Evolutionary conservation across 306 rosid genomes (phyloP).

Genomic region (Castanea sativa): DNA sequence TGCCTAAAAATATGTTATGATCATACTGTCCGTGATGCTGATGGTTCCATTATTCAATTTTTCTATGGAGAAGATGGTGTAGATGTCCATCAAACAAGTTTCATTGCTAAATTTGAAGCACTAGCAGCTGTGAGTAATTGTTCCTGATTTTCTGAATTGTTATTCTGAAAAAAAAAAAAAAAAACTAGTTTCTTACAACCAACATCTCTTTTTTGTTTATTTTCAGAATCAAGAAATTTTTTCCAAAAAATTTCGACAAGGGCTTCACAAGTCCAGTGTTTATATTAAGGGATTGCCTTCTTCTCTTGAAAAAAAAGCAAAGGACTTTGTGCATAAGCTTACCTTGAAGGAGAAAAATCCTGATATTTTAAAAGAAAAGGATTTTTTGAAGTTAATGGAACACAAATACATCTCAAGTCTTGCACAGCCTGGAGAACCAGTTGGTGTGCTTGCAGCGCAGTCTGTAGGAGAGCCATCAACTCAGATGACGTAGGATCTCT

Average conservation of each 20-base stretch:
- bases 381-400: conserved; percentile 76
- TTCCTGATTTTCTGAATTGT: conserved; percentile 13
- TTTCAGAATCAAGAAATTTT: conserved; percentile 83
- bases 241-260: conserved; percentile 49
- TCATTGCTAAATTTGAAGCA: conserved; percentile 73
- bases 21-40: conserved; percentile 92
- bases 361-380: conserved; percentile 28
- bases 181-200: conserved; percentile 18
- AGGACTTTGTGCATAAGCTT: conserved; percentile 32
- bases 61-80: conserved; percentile 92
- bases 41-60: conserved; percentile 90
- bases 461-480: conserved; percentile 98
- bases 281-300: conserved; percentile 68
- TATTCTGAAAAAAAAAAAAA: neutral
- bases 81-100: conserved; percentile 90
- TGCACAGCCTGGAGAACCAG: conserved; percentile 96
- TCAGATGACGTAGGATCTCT: conserved; percentile 80
- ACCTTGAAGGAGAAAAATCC: conserved; percentile 35
- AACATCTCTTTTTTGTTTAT: conserved; percentile 11
- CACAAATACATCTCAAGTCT: conserved; percentile 83
- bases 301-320: conserved; percentile 58
- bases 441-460: conserved; percentile 94
- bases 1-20: conserved; percentile 82
- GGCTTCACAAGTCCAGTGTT: conserved; percentile 53
- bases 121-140: conserved; percentile 52